phyloP scores from a whole-genome alignment of 148 eudicot genomes.

The Camellia granthamiana region DNA sequence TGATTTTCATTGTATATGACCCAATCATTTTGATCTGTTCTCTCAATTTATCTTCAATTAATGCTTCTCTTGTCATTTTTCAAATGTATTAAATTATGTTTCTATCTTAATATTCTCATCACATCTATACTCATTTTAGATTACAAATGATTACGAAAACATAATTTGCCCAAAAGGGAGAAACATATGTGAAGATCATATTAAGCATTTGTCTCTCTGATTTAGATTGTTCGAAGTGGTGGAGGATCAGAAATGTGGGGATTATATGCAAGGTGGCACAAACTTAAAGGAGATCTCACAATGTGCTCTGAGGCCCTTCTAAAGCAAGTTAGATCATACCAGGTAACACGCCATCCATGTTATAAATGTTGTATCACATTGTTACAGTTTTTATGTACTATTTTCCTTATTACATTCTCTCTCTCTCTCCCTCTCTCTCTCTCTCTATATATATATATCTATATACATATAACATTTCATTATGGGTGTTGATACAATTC shows the following conservation, averaged over 20 bases:
- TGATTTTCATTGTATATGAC: too few species aligned
- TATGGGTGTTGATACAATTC: too few species aligned
- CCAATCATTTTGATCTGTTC: too few species aligned
- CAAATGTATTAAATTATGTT: too few species aligned
- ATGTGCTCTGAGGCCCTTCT: slow-evolving; percentile 89
- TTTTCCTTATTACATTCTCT: too few species aligned
- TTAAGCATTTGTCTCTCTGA: slow-evolving; percentile 3
- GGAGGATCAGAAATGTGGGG: slow-evolving; percentile 82
- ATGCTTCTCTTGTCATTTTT: too few species aligned
- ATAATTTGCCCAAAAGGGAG: background rate
- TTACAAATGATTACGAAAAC: background rate
- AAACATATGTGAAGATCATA: background rate
- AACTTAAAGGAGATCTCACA: slow-evolving; percentile 68
- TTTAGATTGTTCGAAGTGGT: slow-evolving; percentile 59
- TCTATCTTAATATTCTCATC: too few species aligned
- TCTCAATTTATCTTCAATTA: too few species aligned
- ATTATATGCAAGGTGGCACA: slow-evolving; percentile 93
- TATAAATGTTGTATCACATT: background rate
- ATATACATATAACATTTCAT: too few species aligned
- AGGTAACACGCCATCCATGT: slow-evolving; percentile 35
- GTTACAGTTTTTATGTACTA: background rate
- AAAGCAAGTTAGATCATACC: slow-evolving; percentile 91
- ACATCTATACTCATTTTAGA: too few species aligned
- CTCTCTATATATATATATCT: too few species aligned
- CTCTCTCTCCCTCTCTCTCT: too few species aligned